A percentile compares a stretch with the other conserved stretches of the same genome.
Evolutionary conservation across 805 yeast genomes (phyloP).

Genomic region (Grigorovia transvaalensis): DNA sequence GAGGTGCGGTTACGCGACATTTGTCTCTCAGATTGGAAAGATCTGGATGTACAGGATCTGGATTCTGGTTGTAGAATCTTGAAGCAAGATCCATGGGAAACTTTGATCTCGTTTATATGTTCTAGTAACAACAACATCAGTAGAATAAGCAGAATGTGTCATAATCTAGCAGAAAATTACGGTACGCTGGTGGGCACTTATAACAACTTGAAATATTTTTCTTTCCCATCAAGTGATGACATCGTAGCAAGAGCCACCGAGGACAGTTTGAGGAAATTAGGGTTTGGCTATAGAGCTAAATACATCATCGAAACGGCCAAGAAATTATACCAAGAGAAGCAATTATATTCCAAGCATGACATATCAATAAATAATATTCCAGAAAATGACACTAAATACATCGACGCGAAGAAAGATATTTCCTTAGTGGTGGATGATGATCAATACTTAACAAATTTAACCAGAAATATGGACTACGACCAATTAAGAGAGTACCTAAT

Average conservation of each 20-base stretch:
- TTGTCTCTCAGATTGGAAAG: conserved; percentile 41
- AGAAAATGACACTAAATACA: neutral
- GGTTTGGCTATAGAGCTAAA: conserved; percentile 88
- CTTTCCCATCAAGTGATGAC: conserved; percentile 62
- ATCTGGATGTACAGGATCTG: conserved; percentile 45
- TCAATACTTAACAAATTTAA: conserved; percentile 29
- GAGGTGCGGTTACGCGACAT: conserved; percentile 49
- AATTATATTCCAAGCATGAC: neutral
- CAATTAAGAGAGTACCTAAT: conserved; percentile 34
- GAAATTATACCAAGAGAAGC: conserved; percentile 33
- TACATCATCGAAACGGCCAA: conserved; percentile 72
- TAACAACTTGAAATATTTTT: conserved; percentile 48
- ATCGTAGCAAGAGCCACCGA: conserved; percentile 38
- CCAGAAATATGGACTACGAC: conserved; percentile 34
- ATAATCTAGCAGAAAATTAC: conserved; percentile 55
- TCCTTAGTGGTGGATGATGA: conserved; percentile 21
- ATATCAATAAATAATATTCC: neutral
- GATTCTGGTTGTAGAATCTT: conserved; percentile 42
- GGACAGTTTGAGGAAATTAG: conserved; percentile 32
- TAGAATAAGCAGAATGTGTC: conserved; percentile 88
- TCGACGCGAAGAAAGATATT: conserved; percentile 10
- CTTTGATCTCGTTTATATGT: conserved; percentile 80
- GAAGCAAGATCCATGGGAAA: conserved; percentile 96
- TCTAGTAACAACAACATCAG: conserved; percentile 94
- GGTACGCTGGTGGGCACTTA: conserved; percentile 50